Conservation (phyloP, 495 filamentous ascomycete genomes). For the Patellaria atrata region DNA sequence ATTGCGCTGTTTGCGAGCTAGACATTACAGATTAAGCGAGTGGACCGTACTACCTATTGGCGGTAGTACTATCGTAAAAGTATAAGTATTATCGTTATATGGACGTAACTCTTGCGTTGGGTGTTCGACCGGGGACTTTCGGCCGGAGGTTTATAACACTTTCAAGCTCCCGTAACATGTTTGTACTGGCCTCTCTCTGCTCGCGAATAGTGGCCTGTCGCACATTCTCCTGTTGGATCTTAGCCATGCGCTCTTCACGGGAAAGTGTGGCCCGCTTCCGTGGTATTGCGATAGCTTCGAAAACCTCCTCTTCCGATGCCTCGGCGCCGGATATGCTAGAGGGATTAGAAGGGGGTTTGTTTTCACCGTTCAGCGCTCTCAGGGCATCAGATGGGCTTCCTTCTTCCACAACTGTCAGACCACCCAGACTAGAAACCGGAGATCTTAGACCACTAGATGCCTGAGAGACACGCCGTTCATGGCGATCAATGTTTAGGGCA, state of each 20-base stretch:
- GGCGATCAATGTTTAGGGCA: conserved; percentile 55
- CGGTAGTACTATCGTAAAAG: too few species aligned
- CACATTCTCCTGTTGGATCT: conserved; percentile 76
- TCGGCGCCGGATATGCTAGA: conserved; percentile 29
- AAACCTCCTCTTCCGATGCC: conserved; percentile 59
- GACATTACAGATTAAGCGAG: too few species aligned
- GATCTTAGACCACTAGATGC: conserved; percentile 43
- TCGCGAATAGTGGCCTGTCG: conserved; percentile 52
- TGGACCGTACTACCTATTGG: too few species aligned
- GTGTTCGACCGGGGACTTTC: conserved; percentile 25
- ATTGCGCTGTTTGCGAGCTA: too few species aligned
- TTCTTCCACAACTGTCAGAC: conserved; percentile 72
- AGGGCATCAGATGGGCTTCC: conserved; percentile 64
- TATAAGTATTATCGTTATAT: conserved; percentile 3
- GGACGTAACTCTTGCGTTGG: conserved; percentile 1
- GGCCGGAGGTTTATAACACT: conserved; percentile 72
- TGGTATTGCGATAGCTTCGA: conserved; percentile 75
- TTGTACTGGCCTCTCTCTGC: conserved; percentile 60
- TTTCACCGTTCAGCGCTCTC: conserved; percentile 56
- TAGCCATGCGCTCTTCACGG: conserved; percentile 74
- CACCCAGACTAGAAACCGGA: conserved; percentile 65
- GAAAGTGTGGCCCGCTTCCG: conserved; percentile 52
- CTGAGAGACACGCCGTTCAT: conserved; percentile 51
- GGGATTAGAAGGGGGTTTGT: conserved; percentile 25
- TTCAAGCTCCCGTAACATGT: conserved; percentile 84